Percentiles rank a stretch among this genome's conserved stretches.
These are phyloP conservation scores for Waitea zeae DNA, from an alignment of 1,284 basidiomycete genomes.

Conservation along the genomic window DNA sequence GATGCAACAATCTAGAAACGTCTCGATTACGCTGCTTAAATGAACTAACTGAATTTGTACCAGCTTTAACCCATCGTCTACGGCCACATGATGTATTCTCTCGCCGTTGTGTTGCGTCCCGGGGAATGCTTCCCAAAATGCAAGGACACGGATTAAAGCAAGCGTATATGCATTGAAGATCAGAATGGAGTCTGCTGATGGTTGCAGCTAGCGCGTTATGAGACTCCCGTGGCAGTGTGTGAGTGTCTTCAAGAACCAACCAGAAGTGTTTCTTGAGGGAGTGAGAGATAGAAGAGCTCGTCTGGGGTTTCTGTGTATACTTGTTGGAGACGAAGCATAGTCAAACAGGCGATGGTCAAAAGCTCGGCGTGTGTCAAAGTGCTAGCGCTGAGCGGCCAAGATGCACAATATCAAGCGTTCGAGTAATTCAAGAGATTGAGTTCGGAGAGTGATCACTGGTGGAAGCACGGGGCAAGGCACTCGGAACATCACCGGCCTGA, in stretches of 20 bases:
- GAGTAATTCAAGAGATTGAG: too few species aligned
- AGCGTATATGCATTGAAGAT: constrained; percentile 50
- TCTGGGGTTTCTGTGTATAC: too few species aligned
- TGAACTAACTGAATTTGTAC: constrained; percentile 23
- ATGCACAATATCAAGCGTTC: too few species aligned
- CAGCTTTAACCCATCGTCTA: constrained; percentile 62
- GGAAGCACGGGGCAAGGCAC: too few species aligned
- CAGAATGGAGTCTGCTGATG: constrained; percentile 49
- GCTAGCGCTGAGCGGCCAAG: too few species aligned
- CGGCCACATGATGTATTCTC: constrained; percentile 39
- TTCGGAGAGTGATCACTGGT: too few species aligned
- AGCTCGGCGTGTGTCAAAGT: too few species aligned
- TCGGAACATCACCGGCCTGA: too few species aligned
- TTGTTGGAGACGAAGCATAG: too few species aligned
- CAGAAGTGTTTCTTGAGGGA: constrained; percentile 35
- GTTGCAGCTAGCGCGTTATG: constrained; percentile 36
- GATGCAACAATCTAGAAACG: constrained; percentile 49
- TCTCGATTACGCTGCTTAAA: neutral
- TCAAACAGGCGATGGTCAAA: too few species aligned
- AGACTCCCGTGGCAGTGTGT: constrained; percentile 3
- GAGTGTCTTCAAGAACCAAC: constrained; percentile 16
- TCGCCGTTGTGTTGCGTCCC: constrained; percentile 24
- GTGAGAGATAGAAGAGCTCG: constrained; percentile 34
- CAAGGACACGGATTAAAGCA: constrained; percentile 42
- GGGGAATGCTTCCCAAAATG: constrained; percentile 65